Evolutionary conservation across 805 yeast genomes (phyloP).

Genomic region (Zygosaccharomyces pseudorouxii): DNA sequence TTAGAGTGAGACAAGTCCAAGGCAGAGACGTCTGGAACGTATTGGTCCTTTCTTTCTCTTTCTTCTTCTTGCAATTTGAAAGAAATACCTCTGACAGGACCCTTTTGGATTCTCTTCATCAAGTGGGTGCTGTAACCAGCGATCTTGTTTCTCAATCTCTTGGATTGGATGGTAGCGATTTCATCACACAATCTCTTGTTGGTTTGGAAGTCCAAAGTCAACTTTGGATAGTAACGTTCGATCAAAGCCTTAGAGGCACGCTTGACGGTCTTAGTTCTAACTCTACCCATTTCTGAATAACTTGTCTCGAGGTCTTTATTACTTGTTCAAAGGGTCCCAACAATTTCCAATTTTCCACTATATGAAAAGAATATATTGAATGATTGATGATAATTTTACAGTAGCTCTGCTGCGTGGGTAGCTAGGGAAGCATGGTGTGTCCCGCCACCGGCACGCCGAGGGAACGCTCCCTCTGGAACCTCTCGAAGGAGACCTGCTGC

Average conservation of each 20-base stretch:
- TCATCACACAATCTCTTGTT: constrained; percentile 99
- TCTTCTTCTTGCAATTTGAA: constrained; percentile 99
- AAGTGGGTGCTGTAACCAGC: constrained; percentile 99
- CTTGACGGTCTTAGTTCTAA: constrained; percentile 99
- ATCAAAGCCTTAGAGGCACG: constrained; percentile 99
- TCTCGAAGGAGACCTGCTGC: neutral
- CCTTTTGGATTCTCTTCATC: constrained; percentile 99
- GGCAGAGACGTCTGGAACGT: constrained; percentile 99
- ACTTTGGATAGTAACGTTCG: constrained; percentile 99
- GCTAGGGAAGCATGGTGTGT: neutral
- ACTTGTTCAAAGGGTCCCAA: neutral
- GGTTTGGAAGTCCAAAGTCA: constrained; percentile 98
- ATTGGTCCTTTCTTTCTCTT: constrained; percentile 99
- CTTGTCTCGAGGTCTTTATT: constrained; percentile 26
- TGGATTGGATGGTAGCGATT: constrained; percentile 98
- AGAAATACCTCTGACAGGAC: constrained; percentile 99
- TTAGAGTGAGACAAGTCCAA: constrained; percentile 95
- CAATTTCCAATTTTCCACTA: constrained; percentile 2
- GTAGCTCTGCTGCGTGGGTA: neutral
- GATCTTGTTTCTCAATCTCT: constrained; percentile 99
- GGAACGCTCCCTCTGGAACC: neutral
- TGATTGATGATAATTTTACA: neutral
- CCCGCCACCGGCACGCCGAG: neutral
- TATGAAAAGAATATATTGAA: neutral
- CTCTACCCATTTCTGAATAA: constrained; percentile 67